Conservation (phyloP, 2,329 filamentous ascomycete species). For the Fusarium sp. region DNA sequence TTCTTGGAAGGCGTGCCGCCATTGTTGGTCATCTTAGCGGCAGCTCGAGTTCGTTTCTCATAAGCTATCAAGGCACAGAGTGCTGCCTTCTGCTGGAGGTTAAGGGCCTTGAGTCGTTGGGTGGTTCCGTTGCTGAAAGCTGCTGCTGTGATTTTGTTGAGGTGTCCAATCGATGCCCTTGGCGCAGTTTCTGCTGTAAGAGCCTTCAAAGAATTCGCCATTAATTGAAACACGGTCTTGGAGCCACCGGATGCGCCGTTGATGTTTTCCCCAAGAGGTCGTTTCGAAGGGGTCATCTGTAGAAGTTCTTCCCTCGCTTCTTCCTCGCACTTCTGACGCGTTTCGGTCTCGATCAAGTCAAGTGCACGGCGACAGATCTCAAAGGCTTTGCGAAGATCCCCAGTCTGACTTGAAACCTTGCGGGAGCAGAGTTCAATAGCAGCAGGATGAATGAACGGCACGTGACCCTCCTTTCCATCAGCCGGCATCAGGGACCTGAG, state of each 20-base stretch:
- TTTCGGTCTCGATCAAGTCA: conserved; percentile 88
- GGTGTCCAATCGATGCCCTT: conserved; percentile 86
- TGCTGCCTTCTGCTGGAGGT: conserved; percentile 95
- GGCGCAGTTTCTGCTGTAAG: conserved; percentile 84
- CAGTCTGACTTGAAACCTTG: conserved; percentile 93
- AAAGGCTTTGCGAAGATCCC: conserved; percentile 93
- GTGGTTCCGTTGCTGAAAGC: conserved; percentile 90
- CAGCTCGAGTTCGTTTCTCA: conserved; percentile 75
- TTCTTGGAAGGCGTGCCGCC: conserved; percentile 69
- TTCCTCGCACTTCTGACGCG: conserved; percentile 75
- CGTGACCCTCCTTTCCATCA: conserved; percentile 63
- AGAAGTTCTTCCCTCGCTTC: conserved; percentile 64
- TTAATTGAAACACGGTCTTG: conserved; percentile 57
- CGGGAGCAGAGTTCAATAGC: conserved; percentile 94
- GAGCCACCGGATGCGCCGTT: conserved; percentile 65
- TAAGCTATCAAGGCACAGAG: conserved; percentile 87
- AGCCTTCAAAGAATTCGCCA: conserved; percentile 64
- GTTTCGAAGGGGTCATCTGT: conserved; percentile 75
- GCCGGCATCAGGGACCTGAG: conserved; percentile 76
- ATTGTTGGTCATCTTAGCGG: conserved; percentile 52
- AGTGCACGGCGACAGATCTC: conserved; percentile 91
- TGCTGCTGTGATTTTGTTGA: conserved; percentile 89
- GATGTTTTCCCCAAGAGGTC: conserved; percentile 80
- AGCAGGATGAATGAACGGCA: conserved; percentile 92
- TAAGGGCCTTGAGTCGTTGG: conserved; percentile 86